Percentiles rank a stretch among this genome's conserved stretches.
phyloP scores from a whole-genome alignment of 2,329 filamentous ascomycete species.

The Apiospora rasikravindrae region DNA sequence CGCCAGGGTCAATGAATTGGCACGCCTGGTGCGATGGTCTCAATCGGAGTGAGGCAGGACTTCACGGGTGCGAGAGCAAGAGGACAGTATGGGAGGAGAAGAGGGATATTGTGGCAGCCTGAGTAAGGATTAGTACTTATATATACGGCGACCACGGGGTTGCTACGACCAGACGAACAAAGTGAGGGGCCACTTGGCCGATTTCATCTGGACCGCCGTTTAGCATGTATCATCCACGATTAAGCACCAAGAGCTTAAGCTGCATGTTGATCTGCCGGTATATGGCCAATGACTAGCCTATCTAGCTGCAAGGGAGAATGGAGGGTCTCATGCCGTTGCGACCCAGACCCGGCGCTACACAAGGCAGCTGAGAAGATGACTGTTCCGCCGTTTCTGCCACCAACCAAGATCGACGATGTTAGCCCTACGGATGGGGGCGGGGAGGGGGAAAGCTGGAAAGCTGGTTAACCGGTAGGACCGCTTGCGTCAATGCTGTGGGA shows the following conservation, averaged over 20 bases:
- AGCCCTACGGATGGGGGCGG: conserved; percentile 3
- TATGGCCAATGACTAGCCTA: conserved; percentile 10
- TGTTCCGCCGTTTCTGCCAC: conserved; percentile 11
- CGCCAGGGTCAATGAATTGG: conserved; percentile 31
- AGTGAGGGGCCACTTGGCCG: conserved; percentile 28
- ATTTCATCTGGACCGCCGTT: conserved; percentile 20
- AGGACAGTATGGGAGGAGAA: conserved; percentile 12
- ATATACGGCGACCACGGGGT: neutral
- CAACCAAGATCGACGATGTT: neutral
- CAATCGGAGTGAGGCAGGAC: conserved; percentile 19
- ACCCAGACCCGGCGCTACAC: neutral
- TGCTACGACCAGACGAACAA: neutral
- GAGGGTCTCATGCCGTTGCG: neutral
- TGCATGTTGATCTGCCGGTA: conserved; percentile 7
- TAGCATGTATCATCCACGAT: conserved; percentile 12
- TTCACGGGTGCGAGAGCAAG: neutral
- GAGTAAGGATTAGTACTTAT: conserved; percentile 14
- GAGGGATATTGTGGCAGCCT: conserved; percentile 23
- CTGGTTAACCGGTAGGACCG: neutral
- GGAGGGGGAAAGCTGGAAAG: neutral
- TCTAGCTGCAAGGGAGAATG: conserved; percentile 3
- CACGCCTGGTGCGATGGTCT: conserved; percentile 34
- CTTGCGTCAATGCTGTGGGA: conserved; percentile 10
- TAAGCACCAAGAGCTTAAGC: conserved; percentile 10
- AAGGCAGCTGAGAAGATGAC: conserved; percentile 7